Percentiles rank a stretch among this genome's conserved stretches.
These are phyloP conservation scores for Phytopythium cucurbitacearum DNA, from an alignment of 352 stramenopile genomes.

Conservation along the genomic window DNA sequence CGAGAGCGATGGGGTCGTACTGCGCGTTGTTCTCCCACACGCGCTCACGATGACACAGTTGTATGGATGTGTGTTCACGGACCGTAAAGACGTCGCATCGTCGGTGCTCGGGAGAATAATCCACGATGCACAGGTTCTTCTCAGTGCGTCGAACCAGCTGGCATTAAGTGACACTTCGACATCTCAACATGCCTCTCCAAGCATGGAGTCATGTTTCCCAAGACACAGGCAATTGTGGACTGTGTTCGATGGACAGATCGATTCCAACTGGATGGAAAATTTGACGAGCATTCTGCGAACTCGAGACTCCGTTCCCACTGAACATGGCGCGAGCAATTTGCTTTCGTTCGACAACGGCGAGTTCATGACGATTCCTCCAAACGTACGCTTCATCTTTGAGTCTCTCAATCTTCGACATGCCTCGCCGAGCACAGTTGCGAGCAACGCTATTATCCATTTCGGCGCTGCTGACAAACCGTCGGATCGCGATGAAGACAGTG, in stretches of 20 bases:
- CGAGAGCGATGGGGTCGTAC: constrained; percentile 5
- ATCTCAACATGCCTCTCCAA: too few relatives aligned
- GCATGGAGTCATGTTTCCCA: too few relatives aligned
- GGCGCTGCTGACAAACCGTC: neutral
- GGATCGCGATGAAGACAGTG: neutral
- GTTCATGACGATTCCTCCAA: constrained; percentile 58
- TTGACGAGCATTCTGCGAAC: constrained; percentile 23
- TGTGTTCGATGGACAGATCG: constrained; percentile 36
- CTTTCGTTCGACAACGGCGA: constrained; percentile 35
- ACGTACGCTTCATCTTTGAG: constrained; percentile 65
- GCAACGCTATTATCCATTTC: constrained; percentile 24
- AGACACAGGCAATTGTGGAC: constrained; percentile 30
- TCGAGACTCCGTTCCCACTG: neutral
- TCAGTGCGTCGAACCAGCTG: too few relatives aligned
- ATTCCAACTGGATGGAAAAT: constrained; percentile 35
- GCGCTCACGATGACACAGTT: constrained; percentile 39
- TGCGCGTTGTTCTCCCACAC: constrained; percentile 30
- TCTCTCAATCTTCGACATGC: constrained; percentile 28
- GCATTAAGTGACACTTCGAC: too few relatives aligned
- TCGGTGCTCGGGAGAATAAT: constrained; percentile 34
- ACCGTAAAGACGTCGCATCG: constrained; percentile 22
- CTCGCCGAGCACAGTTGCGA: constrained; percentile 25
- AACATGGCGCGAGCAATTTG: neutral
- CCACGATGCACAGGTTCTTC: constrained; percentile 17
- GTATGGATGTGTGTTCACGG: constrained; percentile 31